Evolutionary conservation across 805 yeast species (phyloP), one percentile per base, ranked within the genome.

Genomic region (Suhomyces sp.): DNA sequence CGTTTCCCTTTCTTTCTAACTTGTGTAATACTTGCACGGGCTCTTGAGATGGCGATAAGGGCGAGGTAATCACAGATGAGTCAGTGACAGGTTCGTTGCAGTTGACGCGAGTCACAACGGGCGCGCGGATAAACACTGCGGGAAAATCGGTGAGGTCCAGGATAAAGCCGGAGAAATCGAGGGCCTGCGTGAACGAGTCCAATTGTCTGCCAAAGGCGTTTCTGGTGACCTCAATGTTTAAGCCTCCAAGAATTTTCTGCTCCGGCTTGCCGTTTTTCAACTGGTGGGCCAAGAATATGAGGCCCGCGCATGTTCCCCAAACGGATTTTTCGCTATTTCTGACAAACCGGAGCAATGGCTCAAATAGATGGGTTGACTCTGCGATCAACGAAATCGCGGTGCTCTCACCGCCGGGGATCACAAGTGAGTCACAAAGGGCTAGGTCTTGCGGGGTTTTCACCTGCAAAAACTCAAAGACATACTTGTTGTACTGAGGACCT

Each of bases 221-320:
- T 51, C 96, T 71, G 47, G 78, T 77, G 22, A 87, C 89, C 33
- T 76, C 73, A 5, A 88, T 82, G 58, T 83, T 81, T 61, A 88
- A 67, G 1, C 87, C 88, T 1, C 90, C 88, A 42, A 88, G 70
- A 2, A 84, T 65, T 52, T 79, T 70, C 57, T 87, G 87, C 22
- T 80, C 77, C 1, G 73, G 75, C 47, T 77, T 76, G 19, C 83
- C 86, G 60, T 82, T 78, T 13, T 76, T 70, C 36, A 85, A 72
- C 46, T 76, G 73, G 51, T 78, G 73, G 6, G 91, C 79, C 23
- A 88, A 71, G 57, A 87, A 76, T 49, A 88, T 88, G 59, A 88
- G 71, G 2, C 96, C 96, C 2, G 96, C 96, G 68, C 96, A 88
- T 0, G 96, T 88, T 0, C 96, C 96, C 96, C 96, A 88, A 10